Evolutionary conservation across 768 basidiomycete genomes (phyloP).

Genomic region (Trametopsis cervina): DNA sequence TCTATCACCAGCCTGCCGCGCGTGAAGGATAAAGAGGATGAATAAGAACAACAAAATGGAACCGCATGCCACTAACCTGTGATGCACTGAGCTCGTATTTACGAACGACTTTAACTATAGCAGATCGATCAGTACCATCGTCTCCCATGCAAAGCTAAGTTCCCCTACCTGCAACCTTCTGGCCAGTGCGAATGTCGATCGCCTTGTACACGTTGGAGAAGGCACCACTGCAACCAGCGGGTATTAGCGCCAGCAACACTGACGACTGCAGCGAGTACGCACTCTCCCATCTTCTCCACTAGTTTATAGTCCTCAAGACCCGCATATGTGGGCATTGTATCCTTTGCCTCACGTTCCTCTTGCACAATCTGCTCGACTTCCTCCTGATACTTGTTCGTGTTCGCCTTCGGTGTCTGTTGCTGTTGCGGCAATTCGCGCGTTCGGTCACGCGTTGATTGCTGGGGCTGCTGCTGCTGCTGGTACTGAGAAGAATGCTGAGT

Average conservation of each 20-base stretch:
- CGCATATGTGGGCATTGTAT: conserved; percentile 78
- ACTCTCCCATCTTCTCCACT: conserved; percentile 91
- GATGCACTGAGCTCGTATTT: conserved; percentile 87
- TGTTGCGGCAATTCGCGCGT: conserved; percentile 23
- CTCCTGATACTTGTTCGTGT: conserved; percentile 28
- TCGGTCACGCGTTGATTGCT: conserved; percentile 19
- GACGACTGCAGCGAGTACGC: conserved; percentile 27
- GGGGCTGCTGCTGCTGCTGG: conserved; percentile 27
- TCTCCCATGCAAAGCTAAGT: conserved; percentile 9
- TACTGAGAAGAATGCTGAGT: conserved; percentile 19
- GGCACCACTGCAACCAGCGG: conserved; percentile 57
- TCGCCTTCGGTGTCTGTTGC: conserved; percentile 18
- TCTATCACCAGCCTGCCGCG: conserved; percentile 75
- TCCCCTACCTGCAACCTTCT: conserved; percentile 70
- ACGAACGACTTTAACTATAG: conserved; percentile 84
- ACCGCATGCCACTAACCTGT: conserved; percentile 59
- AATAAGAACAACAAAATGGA: conserved; percentile 22
- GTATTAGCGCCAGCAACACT: conserved; percentile 12
- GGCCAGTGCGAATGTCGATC: conserved; percentile 61
- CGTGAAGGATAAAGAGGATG: conserved; percentile 15
- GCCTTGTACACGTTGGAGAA: conserved; percentile 99
- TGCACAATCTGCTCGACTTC: conserved; percentile 63
- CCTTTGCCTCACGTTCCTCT: conserved; percentile 66
- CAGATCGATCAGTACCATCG: conserved; percentile 15
- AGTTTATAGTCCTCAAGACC: conserved; percentile 78